Evolutionary conservation across 495 filamentous ascomycete species (phyloP).

Genomic region (Bacidia gigantensis): DNA sequence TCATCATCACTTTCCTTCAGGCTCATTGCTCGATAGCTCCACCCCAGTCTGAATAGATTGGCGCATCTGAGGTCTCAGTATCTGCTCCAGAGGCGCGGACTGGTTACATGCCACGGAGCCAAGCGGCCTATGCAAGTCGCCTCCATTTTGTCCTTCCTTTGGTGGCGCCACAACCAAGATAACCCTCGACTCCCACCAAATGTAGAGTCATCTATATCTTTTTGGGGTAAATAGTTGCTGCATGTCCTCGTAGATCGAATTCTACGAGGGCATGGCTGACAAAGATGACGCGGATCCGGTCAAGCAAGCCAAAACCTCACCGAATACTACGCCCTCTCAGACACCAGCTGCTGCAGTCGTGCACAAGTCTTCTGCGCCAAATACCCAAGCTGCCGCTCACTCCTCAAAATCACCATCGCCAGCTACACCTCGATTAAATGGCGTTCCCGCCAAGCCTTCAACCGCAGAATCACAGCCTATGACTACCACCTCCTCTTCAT

Average conservation of each 20-base stretch:
- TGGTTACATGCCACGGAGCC: not conserved
- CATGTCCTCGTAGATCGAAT: conserved; percentile 11
- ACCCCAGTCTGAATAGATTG: not conserved
- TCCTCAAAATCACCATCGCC: conserved; percentile 12
- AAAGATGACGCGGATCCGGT: conserved; percentile 10
- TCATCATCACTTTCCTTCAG: not conserved
- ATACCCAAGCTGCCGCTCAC: conserved; percentile 4
- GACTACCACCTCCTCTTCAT: conserved; percentile 32
- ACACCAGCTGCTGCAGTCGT: conserved; percentile 6
- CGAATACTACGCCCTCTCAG: conserved; percentile 7
- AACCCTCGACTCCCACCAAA: conserved; percentile 7
- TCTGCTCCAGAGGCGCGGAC: conserved; percentile 2
- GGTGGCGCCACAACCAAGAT: not conserved
- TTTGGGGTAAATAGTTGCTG: not conserved
- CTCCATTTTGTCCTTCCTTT: not conserved
- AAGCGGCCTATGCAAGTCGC: not conserved
- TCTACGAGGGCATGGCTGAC: conserved; percentile 19
- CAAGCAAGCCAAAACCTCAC: conserved; percentile 8
- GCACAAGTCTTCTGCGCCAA: conserved; percentile 6
- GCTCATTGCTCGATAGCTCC: not conserved
- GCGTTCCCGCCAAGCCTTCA: conserved; percentile 5
- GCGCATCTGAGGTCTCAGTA: conserved; percentile 1
- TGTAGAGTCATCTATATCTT: conserved; percentile 7
- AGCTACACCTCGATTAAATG: conserved; percentile 2
- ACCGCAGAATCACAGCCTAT: conserved; percentile 31